Conservation (phyloP, 495 filamentous ascomycete species). For the Immersiella caudata region DNA sequence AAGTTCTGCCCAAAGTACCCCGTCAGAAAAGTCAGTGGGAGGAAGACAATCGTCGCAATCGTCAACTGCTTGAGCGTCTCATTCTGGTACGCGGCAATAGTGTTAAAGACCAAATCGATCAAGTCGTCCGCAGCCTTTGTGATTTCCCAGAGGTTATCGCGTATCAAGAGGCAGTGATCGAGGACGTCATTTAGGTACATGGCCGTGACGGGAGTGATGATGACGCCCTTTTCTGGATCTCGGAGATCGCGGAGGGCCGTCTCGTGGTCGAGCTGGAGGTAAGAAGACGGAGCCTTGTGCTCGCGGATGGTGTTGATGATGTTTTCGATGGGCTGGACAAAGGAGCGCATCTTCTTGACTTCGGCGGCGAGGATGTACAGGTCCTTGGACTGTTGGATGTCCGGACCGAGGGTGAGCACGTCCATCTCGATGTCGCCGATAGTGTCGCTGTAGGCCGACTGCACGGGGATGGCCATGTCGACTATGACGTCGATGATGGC, state of each 20-base stretch:
- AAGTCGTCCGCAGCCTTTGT: constrained; percentile 13
- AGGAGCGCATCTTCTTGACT: constrained; percentile 8
- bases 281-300: neutral
- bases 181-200: constrained; percentile 12
- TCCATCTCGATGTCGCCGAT: constrained; percentile 17
- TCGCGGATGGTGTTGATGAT: constrained; percentile 11
- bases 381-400: constrained; percentile 16
- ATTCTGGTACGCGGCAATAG: constrained; percentile 14
- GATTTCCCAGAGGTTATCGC: constrained; percentile 8
- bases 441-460: constrained; percentile 9
- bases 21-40: constrained; percentile 14
- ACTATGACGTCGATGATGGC: constrained; percentile 15
- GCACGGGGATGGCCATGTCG: constrained; percentile 18
- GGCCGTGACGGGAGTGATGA: constrained; percentile 10
- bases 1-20: constrained; percentile 19
- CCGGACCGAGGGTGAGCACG: constrained; percentile 11
- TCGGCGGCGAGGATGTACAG: constrained; percentile 18
- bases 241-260: neutral
- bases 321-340: constrained; percentile 10
- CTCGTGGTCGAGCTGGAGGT: neutral
- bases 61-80: constrained; percentile 14
- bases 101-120: constrained; percentile 15
- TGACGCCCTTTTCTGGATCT: constrained; percentile 4
- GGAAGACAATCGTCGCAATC: constrained; percentile 13
- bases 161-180: constrained; percentile 10